These are phyloP conservation scores for Rhododendron ferrugineum DNA, from an alignment of 148 eudicot genomes.

Conservation along the genomic window DNA sequence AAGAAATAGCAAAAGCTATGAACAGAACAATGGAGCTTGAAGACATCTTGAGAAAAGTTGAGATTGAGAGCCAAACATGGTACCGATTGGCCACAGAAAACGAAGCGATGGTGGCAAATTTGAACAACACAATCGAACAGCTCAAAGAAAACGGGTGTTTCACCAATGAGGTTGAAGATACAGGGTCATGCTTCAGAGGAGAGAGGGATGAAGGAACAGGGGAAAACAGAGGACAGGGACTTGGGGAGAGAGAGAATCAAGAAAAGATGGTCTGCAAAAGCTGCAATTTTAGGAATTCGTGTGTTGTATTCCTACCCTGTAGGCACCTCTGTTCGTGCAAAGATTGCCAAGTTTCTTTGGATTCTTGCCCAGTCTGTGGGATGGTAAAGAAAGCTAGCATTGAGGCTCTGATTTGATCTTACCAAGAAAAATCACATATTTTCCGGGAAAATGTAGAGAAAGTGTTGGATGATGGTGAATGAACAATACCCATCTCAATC, in stretches of 20 bases:
- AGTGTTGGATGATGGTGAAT: not conserved
- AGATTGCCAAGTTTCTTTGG: constrained; percentile 47
- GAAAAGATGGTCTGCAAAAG: constrained; percentile 38
- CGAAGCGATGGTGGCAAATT: constrained; percentile 39
- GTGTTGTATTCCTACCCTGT: constrained; percentile 65
- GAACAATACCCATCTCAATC: not conserved
- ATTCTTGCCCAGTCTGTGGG: constrained; percentile 69
- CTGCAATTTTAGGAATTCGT: constrained; percentile 39
- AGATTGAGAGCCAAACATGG: constrained; percentile 45
- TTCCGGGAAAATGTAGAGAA: constrained; percentile 5
- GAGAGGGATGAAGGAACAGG: constrained; percentile 1
- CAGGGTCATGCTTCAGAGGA: constrained; percentile 42
- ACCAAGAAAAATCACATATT: constrained; percentile 3
- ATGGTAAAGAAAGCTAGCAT: constrained; percentile 47
- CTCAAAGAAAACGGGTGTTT: constrained; percentile 32
- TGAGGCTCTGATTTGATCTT: constrained; percentile 43
- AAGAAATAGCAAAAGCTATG: constrained; percentile 43
- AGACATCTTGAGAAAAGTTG: constrained; percentile 39
- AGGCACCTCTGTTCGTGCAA: constrained; percentile 68
- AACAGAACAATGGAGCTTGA: constrained; percentile 49
- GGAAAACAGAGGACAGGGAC: constrained; percentile 5
- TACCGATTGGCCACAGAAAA: constrained; percentile 51
- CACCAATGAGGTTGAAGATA: constrained; percentile 41
- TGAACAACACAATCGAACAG: constrained; percentile 42
- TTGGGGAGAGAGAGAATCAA: not conserved